Percentiles rank a stretch among this genome's conserved stretches.
phyloP scores from a whole-genome alignment of 495 filamentous ascomycete species.

The Neurospora africana region DNA sequence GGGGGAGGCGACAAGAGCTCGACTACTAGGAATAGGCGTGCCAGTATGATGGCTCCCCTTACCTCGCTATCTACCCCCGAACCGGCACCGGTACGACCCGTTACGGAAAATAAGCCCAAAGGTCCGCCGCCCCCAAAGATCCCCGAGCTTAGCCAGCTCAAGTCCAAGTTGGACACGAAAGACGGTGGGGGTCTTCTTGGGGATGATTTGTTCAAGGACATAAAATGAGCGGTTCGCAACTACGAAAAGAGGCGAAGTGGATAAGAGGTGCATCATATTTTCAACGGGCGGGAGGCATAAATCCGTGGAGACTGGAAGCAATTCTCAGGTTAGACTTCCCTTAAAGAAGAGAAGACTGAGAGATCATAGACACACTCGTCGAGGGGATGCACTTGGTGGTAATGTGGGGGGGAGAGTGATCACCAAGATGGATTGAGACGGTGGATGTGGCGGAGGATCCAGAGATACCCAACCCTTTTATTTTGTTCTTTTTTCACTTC shows the following conservation, averaged over 20 bases:
- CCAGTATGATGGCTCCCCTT: conserved; percentile 10
- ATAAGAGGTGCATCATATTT: too few relatives aligned
- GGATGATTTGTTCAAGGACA: conserved; percentile 49
- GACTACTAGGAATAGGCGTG: conserved; percentile 17
- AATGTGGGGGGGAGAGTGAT: not conserved
- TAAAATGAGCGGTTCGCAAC: conserved; percentile 23
- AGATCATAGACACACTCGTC: conserved; percentile 1
- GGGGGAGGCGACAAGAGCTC: conserved; percentile 20
- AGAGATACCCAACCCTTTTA: conserved; percentile 25
- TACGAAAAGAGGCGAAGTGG: not conserved
- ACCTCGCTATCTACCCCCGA: conserved; percentile 17
- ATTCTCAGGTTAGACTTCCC: not conserved
- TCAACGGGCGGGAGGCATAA: not conserved
- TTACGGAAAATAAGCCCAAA: conserved; percentile 24
- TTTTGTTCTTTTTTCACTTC: conserved; percentile 3
- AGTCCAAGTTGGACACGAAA: conserved; percentile 32
- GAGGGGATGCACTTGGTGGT: conserved; percentile 1
- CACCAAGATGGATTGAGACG: not conserved
- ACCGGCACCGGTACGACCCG: not conserved
- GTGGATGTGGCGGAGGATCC: conserved; percentile 6
- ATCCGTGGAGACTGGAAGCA: not conserved
- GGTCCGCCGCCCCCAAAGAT: conserved; percentile 49
- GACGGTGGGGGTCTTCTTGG: conserved; percentile 33
- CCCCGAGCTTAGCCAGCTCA: conserved; percentile 45
- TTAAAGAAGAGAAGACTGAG: not conserved